phyloP scores from a whole-genome alignment of 1,284 basidiomycete species.

The Quambalaria eucalypti region DNA sequence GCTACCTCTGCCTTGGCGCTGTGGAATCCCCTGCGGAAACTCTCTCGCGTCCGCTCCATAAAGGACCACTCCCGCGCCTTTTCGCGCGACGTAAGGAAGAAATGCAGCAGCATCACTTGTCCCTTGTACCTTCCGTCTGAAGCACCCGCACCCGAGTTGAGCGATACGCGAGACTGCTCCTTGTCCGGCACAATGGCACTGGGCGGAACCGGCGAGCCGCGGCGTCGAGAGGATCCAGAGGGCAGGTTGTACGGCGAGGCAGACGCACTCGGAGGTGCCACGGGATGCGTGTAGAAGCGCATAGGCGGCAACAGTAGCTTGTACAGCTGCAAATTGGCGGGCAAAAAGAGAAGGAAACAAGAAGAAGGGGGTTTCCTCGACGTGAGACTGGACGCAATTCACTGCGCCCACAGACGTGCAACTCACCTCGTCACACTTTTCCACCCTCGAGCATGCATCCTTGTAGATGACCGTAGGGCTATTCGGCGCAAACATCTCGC shows the following conservation, averaged over 20 bases:
- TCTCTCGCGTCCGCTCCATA: not conserved
- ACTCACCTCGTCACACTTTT: conserved; percentile 55
- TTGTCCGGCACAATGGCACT: conserved; percentile 10
- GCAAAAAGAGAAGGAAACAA: too few species aligned
- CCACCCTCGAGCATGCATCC: conserved; percentile 74
- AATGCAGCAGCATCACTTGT: not conserved
- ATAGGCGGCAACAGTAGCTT: conserved; percentile 31
- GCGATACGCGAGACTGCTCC: too few species aligned
- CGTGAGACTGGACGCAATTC: not conserved
- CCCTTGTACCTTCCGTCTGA: too few species aligned
- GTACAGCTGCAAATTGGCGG: too few species aligned
- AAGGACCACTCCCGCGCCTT: conserved; percentile 16
- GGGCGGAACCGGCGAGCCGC: not conserved
- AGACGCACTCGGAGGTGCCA: too few species aligned
- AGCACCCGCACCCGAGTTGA: conserved; percentile 20
- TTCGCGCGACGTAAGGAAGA: conserved; percentile 22
- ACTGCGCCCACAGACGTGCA: too few species aligned
- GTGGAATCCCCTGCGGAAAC: not conserved
- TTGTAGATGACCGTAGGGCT: conserved; percentile 81
- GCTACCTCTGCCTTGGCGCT: not conserved
- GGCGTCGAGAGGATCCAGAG: conserved; percentile 23
- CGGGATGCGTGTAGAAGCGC: conserved; percentile 27
- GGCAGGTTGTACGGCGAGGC: conserved; percentile 11
- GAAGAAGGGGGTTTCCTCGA: not conserved
- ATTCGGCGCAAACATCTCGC: conserved; percentile 83